Base-by-base conservation (phyloP, 192 early-diverging fungal species). In the Backusella liffmaniae region DNA sequence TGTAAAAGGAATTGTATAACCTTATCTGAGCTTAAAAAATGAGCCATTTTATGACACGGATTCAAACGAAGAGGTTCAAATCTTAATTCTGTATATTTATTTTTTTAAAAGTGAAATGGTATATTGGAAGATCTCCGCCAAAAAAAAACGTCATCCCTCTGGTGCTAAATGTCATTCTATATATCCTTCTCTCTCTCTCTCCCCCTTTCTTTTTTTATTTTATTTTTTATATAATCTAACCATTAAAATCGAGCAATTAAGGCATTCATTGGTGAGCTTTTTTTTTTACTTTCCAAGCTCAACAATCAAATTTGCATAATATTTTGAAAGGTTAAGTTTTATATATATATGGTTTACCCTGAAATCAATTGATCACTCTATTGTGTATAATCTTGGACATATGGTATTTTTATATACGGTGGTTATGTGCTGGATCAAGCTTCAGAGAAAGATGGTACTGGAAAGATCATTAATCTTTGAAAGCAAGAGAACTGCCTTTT, bases 11-110 rank as follows among this genome's bases (percentile, higher is more conserved):
- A 44, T 44, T 44, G 42, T 44, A 44, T 16, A 15, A 44, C 42
- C 42, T 4, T 44, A 44, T 56, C 53, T 26, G 53, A 26, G 53
- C 10, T 56, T 56, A 56, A 23, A 56, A 56, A 56, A 21, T 56
- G 53, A 56, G 53, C 53, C 53, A 56, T 56, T 53, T 56, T 56
- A 56, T 56, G 53, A 56, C 53, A 56, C 53, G 53, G 53, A 56
- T 56, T 56, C 53, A 56, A 56, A 23, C 53, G 53, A 56, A 56
- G 42, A 44, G 53, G 21, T 56, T 56, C 53, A 56, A 56, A 56
- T 23, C 53, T 56, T 56, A 56, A 56, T 56, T 56, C n/a, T 56
- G 53, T 56, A 56, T 56, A 56, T 56, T 44, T 44, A 13, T 16
- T 44, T 44, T 32, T 44, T 44, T 44, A 44, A 44, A 13, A 44